phyloP scores from a whole-genome alignment of 2,329 filamentous ascomycete genomes.

The Ceratocystis colombiana region DNA sequence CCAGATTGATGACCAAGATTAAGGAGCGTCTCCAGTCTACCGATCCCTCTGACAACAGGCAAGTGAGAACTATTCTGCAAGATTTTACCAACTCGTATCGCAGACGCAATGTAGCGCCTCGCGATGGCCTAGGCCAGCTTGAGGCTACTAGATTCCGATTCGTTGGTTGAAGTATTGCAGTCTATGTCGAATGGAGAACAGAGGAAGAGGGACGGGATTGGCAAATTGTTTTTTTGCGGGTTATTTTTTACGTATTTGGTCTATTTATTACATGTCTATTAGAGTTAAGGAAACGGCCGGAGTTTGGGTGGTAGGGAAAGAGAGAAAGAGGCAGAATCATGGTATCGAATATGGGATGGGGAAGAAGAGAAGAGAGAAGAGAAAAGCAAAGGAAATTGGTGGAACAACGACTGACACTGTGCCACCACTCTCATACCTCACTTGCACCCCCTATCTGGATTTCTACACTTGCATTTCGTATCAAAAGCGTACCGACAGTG shows the following conservation, averaged over 20 bases:
- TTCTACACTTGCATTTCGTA: neutral
- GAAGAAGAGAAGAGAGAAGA: neutral
- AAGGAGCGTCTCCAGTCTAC: slow-evolving; percentile 62
- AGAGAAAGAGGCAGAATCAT: slow-evolving; percentile 6
- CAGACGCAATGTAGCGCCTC: slow-evolving; percentile 84
- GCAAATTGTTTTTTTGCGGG: slow-evolving; percentile 23
- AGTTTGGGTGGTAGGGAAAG: slow-evolving; percentile 3
- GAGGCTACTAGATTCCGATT: slow-evolving; percentile 86
- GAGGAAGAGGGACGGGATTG: neutral
- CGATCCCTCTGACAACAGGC: slow-evolving; percentile 51
- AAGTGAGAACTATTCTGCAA: slow-evolving; percentile 76
- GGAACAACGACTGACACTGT: neutral
- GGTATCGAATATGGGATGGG: neutral
- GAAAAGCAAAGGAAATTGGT: no score
- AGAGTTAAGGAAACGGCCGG: slow-evolving; percentile 21
- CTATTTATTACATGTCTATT: slow-evolving; percentile 18
- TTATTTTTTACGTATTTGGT: slow-evolving; percentile 15
- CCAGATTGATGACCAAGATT: slow-evolving; percentile 70
- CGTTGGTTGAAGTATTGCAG: slow-evolving; percentile 30
- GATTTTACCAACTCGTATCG: slow-evolving; percentile 96
- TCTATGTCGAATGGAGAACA: neutral
- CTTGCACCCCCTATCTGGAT: neutral
- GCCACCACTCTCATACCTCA: neutral
- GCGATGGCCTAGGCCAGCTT: slow-evolving; percentile 78
- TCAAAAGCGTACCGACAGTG: neutral